Percentiles rank a stretch among this genome's conserved stretches.
phyloP scores from a whole-genome alignment of 495 filamentous ascomycete species.

The Filosporella fistucella region DNA sequence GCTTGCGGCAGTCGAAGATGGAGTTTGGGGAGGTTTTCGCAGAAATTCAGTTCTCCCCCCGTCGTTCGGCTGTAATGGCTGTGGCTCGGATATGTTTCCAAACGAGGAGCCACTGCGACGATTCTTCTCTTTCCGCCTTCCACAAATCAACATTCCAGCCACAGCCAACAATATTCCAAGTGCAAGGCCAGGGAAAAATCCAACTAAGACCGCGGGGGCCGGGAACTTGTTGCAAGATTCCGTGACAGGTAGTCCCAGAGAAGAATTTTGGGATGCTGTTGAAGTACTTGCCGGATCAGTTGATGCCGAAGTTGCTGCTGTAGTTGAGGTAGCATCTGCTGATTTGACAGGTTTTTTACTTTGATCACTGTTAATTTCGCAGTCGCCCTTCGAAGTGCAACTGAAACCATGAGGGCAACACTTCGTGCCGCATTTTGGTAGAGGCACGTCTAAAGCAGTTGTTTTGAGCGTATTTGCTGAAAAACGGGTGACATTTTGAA shows the following conservation, averaged over 20 bases:
- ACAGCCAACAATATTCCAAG: conserved; percentile 28
- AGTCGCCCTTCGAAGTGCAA: conserved; percentile 47
- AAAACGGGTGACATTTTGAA: conserved; percentile 57
- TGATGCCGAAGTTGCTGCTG: conserved; percentile 28
- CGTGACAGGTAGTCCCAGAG: conserved; percentile 16
- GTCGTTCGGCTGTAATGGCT: conserved; percentile 16
- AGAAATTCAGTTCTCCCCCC: conserved; percentile 26
- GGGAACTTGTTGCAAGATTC: conserved; percentile 39
- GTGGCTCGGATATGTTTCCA: conserved; percentile 24
- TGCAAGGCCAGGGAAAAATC: conserved; percentile 60
- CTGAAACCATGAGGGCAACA: conserved; percentile 72
- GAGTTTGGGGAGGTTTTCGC: conserved; percentile 16
- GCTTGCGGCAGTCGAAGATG: conserved; percentile 6
- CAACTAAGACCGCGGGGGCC: conserved; percentile 48
- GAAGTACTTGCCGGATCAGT: conserved; percentile 28
- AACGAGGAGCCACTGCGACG: conserved; percentile 23
- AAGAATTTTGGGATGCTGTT: conserved; percentile 16
- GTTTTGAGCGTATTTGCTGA: conserved; percentile 66
- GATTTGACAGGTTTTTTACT: neutral
- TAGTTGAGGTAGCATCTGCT: conserved; percentile 21
- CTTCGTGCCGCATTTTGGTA: conserved; percentile 51
- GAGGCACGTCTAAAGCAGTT: conserved; percentile 49
- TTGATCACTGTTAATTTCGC: conserved; percentile 17
- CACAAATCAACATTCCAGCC: conserved; percentile 21
- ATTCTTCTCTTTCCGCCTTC: neutral